These are phyloP conservation scores for Penicillium rolfsii DNA, from an alignment of 2,329 filamentous ascomycete genomes.

Conservation along the genomic window DNA sequence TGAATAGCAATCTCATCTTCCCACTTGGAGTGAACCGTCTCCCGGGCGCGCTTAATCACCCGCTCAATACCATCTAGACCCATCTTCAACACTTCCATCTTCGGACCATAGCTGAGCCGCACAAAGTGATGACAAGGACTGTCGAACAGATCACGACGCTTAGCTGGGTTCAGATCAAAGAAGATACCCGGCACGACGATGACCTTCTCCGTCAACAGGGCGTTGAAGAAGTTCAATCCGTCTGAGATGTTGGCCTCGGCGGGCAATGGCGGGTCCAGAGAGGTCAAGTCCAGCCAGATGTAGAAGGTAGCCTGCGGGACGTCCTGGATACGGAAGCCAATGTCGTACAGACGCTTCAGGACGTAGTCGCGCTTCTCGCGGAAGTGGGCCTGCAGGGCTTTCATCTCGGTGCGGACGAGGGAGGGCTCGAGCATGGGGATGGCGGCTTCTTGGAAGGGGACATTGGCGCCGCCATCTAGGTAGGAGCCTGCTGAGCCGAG, in stretches of 20 bases:
- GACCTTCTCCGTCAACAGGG: slow-evolving; percentile 88
- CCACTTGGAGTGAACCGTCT: slow-evolving; percentile 31
- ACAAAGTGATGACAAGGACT: slow-evolving; percentile 93
- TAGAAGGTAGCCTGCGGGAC: slow-evolving; percentile 94
- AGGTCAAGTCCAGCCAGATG: slow-evolving; percentile 71
- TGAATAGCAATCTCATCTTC: slow-evolving; percentile 45
- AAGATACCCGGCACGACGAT: slow-evolving; percentile 98
- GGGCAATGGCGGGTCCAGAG: slow-evolving; percentile 58
- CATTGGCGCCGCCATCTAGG: slow-evolving; percentile 91
- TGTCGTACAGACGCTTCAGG: slow-evolving; percentile 73
- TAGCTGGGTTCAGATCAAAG: slow-evolving; percentile 92
- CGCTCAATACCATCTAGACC: slow-evolving; percentile 84
- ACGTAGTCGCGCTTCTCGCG: slow-evolving; percentile 91
- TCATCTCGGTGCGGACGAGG: slow-evolving; percentile 83
- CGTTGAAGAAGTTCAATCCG: slow-evolving; percentile 95
- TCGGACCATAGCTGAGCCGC: slow-evolving; percentile 80
- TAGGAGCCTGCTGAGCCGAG: slow-evolving; percentile 92
- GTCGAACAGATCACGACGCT: slow-evolving; percentile 89
- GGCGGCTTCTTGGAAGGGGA: slow-evolving; percentile 92
- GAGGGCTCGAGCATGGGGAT: slow-evolving; percentile 88
- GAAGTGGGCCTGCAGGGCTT: slow-evolving; percentile 86
- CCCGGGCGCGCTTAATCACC: slow-evolving; percentile 61
- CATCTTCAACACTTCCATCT: slow-evolving; percentile 75
- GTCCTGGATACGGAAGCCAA: slow-evolving; percentile 84
- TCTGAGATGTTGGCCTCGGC: slow-evolving; percentile 73